phyloP scores from a whole-genome alignment of 331 rosid genomes.

The Malus hybrid region DNA sequence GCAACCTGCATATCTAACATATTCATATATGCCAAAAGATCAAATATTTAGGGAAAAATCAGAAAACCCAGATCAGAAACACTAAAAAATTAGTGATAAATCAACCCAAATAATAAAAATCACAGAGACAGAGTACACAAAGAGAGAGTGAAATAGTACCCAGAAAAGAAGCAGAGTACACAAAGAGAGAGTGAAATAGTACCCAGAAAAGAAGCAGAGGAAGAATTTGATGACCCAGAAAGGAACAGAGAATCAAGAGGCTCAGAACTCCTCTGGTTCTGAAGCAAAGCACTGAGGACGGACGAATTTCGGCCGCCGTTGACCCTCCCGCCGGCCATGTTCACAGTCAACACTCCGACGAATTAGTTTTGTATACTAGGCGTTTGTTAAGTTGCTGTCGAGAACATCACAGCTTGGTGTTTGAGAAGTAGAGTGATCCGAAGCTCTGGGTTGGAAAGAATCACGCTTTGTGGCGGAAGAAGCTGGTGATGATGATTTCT shows the following conservation, averaged over 20 bases:
- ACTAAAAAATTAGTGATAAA: neutral
- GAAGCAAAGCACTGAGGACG: conserved; percentile 34
- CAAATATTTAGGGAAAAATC: neutral
- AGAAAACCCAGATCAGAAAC: neutral
- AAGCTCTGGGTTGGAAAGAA: neutral
- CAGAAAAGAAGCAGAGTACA: conserved; percentile 17
- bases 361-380: neutral
- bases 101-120: neutral
- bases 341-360: neutral
- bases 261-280: conserved; percentile 35
- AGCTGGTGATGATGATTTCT: conserved; percentile 88
- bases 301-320: conserved; percentile 21
- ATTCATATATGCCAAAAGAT: neutral
- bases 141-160: conserved; percentile 19
- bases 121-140: neutral
- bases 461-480: conserved; percentile 89
- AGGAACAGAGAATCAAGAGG: conserved; percentile 55
- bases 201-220: conserved; percentile 36
- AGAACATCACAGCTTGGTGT: neutral
- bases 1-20: neutral
- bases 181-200: conserved; percentile 2
- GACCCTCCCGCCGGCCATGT: conserved; percentile 50
- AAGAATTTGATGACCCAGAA: conserved; percentile 41
- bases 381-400: neutral
- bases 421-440: neutral